Evolutionary conservation across 78 protist species (phyloP), one percentile per base, ranked within the genome.

Genomic region (Monosiga brevicollis): DNA sequence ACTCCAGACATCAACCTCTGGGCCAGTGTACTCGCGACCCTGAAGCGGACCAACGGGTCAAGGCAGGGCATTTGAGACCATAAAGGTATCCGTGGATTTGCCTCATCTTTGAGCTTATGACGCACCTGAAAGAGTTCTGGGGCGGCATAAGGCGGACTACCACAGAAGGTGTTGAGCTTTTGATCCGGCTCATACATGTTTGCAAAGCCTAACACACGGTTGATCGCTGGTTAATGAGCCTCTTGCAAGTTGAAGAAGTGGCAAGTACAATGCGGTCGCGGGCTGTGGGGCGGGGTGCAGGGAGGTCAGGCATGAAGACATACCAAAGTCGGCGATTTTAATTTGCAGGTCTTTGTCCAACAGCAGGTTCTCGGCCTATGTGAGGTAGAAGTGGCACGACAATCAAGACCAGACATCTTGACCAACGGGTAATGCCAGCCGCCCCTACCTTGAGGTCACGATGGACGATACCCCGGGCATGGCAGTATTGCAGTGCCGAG

Each of bases 1-100:
- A 42, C 89, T 35, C 98, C 98, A 96, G 41, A 94, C 77, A 76
- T 96, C 98, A 1, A 92, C 93, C 42, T 86, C 89, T 23, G 79
- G 43, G 15, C 62, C 62, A 49, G 6, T 15, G 62, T 49, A 49
- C 62, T 49, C 62, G 62, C 62, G 62, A 15, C 62, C 62, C n/a
- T n/a, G n/a, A n/a, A n/a, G n/a, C n/a, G n/a, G n/a, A n/a, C n/a
- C n/a, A n/a, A n/a, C n/a, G n/a, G n/a, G n/a, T n/a, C n/a, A n/a
- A n/a, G n/a, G n/a, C n/a, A n/a, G n/a, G n/a, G n/a, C n/a, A n/a
- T n/a, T n/a, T n/a, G n/a, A n/a, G n/a, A n/a, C n/a, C n/a, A n/a
- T n/a, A n/a, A n/a, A n/a, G n/a, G n/a, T n/a, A n/a, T n/a, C n/a
- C n/a, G n/a, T n/a, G n/a, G n/a, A n/a, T n/a, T n/a, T n/a, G n/a